These are phyloP conservation scores for Calvatia gigantea DNA, from an alignment of 768 basidiomycete species.

Conservation along the genomic window DNA sequence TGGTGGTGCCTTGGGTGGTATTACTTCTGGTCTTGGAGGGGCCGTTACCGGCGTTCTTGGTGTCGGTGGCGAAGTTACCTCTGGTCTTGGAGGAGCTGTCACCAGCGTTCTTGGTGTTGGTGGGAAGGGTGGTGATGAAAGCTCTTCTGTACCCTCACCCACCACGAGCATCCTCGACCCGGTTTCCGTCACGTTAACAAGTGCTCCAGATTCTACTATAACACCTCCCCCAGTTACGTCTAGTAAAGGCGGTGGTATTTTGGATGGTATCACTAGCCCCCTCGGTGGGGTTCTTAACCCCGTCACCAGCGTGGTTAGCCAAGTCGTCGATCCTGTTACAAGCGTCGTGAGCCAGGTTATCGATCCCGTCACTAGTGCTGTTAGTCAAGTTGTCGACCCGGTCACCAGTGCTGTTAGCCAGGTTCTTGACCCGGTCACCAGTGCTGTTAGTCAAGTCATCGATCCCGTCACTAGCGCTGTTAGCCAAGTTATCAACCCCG, in stretches of 20 bases:
- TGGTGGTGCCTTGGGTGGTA: neutral
- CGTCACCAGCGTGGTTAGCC: neutral
- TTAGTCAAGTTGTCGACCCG: neutral
- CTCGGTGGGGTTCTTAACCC: neutral
- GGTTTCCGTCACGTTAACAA: neutral
- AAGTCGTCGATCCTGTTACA: neutral
- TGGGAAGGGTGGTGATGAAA: neutral
- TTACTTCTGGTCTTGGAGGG: conserved; percentile 1
- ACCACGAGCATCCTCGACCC: conserved; percentile 2
- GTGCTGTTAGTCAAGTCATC: neutral
- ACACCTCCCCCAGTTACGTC: neutral
- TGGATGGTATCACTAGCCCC: neutral
- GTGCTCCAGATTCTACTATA: neutral
- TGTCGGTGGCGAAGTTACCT: neutral
- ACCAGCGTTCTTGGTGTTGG: neutral
- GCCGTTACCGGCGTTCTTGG: neutral
- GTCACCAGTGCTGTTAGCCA: neutral
- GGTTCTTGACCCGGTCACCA: neutral
- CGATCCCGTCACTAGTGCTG: neutral
- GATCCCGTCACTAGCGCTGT: neutral
- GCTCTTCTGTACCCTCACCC: neutral
- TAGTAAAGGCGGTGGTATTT: neutral
- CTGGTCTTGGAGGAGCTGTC: neutral
- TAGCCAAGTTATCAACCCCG: neutral
- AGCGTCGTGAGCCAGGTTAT: neutral